phyloP scores from a whole-genome alignment of 371 early-diverging fungal genomes.

The Apophysomyces sp. region DNA sequence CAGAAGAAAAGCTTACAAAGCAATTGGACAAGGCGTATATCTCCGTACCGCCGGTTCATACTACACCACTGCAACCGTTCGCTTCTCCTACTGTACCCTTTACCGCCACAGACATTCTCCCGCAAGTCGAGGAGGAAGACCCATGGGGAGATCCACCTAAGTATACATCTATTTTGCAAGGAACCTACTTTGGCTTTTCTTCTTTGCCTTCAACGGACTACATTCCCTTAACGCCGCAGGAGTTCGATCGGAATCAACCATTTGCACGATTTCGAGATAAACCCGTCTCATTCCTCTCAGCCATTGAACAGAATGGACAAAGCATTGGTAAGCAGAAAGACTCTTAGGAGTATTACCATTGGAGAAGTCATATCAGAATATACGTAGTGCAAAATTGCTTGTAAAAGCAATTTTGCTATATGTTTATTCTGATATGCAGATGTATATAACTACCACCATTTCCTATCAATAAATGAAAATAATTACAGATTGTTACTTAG shows the following conservation, averaged over 20 bases:
- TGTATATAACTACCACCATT: too few relatives aligned
- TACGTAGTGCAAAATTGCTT: too few relatives aligned
- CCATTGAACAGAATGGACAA: neutral
- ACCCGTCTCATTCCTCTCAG: neutral
- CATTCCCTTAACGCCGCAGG: neutral
- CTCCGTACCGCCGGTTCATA: neutral
- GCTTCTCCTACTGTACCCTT: neutral
- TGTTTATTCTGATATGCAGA: too few relatives aligned
- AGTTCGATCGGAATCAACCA: neutral
- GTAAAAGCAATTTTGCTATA: too few relatives aligned
- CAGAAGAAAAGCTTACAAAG: neutral
- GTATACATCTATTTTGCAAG: neutral
- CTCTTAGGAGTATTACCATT: neutral
- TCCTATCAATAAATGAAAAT: too few relatives aligned
- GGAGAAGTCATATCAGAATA: neutral
- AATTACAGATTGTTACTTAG: too few relatives aligned
- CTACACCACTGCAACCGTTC: neutral
- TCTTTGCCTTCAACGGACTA: neutral
- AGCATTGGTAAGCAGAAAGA: neutral
- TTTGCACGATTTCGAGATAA: neutral
- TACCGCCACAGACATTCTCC: neutral
- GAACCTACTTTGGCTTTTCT: neutral
- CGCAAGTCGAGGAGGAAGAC: neutral
- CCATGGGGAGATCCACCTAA: neutral
- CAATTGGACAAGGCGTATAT: neutral